Evolutionary conservation across 2,329 filamentous ascomycete genomes (phyloP), one percentile per base, ranked within the genome.

Genomic region (Exophiala lecanii-corni): DNA sequence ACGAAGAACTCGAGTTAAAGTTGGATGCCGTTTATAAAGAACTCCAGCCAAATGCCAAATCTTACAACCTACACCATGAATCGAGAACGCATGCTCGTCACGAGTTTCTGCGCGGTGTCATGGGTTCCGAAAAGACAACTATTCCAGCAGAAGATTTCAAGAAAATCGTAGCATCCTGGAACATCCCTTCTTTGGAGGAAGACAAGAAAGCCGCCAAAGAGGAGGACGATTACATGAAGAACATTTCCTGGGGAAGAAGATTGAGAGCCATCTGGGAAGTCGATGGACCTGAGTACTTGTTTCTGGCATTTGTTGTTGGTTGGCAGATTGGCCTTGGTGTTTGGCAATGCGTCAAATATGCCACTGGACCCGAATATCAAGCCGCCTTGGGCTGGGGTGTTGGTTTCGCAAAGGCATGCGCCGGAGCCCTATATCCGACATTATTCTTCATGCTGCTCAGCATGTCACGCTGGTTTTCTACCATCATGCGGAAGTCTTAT

Each of bases 391-490:
- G 74, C 9, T 77, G 74, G 73, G 76, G 75, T 4, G 68, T 75
- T 5, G 71, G 76, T 3, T 55, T 79, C 37, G 71, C 75, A 3
- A 79, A 79, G 58, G 70, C 72, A 0, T 71, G 64, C 32, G 74
- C 75, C 7, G 76, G 76, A 3, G 69, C 72, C 0, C 53, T 79
- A 1, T 79, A 78, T 36, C 74, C 75, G 13, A 78, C 74, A 1
- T 68, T 79, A 43, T 78, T 78, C 60, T 78, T 79, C 51, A 63
- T 79, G 43, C 64, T 79, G 5, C 60, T 79, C 4, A 76, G 73
- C 53, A 79, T 79, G 75, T 76, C 72, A 10, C 63, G 76, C 19
- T 76, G 74, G 60, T 67, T 76, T 15, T 70, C 75, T 2, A 79
- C 75, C 0, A 71, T 69, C 41, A 56, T 76, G 28, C 66, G 75